These are phyloP conservation scores for Mycena leptocephala DNA, from an alignment of 768 basidiomycete genomes.

Conservation along the genomic window DNA sequence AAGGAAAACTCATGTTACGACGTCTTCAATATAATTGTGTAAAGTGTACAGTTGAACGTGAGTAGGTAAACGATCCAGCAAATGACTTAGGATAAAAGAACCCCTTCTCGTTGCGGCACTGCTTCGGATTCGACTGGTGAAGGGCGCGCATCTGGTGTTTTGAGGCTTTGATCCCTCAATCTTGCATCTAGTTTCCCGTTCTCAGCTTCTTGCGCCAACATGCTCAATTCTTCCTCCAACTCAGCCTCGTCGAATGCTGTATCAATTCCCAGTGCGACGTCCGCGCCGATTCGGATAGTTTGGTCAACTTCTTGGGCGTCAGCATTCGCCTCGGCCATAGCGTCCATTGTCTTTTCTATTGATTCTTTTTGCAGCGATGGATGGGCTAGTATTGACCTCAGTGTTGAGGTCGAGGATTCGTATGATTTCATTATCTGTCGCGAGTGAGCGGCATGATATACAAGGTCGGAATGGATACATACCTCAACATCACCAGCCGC, in stretches of 20 bases:
- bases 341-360: slow-evolving; percentile 91
- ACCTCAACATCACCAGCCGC: slow-evolving; percentile 95
- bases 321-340: slow-evolving; percentile 86
- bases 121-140: not conserved
- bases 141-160: slow-evolving; percentile 1
- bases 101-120: not conserved
- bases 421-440: slow-evolving; percentile 91
- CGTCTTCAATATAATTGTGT: no score
- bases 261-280: slow-evolving; percentile 71
- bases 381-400: slow-evolving; percentile 83
- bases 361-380: slow-evolving; percentile 85
- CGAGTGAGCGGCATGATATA: not conserved
- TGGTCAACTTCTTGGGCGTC: slow-evolving; percentile 90
- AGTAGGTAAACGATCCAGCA: not conserved
- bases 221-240: slow-evolving; percentile 77
- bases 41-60: slow-evolving; percentile 9
- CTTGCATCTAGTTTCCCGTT: slow-evolving; percentile 38
- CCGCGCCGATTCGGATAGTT: slow-evolving; percentile 78
- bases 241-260: slow-evolving; percentile 63
- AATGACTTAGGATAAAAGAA: not conserved
- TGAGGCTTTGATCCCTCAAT: not conserved
- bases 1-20: no score
- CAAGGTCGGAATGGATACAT: slow-evolving; percentile 30
- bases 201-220: slow-evolving; percentile 60
- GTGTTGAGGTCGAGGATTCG: slow-evolving; percentile 85